Conservation (phyloP, 1,139 yeast species). For the Lipomyces yarrowii region DNA sequence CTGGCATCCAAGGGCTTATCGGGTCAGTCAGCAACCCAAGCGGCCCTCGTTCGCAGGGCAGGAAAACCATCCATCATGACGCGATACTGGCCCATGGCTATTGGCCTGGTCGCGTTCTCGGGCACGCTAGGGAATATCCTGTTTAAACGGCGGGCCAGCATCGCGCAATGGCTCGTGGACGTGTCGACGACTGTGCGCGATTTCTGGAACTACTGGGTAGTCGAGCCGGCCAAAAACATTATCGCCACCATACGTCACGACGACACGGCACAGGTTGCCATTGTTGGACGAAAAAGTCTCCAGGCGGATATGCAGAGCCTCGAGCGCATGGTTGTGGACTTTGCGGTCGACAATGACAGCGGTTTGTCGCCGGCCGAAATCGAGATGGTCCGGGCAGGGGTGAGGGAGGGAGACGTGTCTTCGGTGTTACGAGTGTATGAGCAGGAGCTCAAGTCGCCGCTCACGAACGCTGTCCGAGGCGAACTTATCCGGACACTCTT, state of each 20-base stretch:
- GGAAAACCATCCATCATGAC: constrained; percentile 54
- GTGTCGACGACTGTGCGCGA: constrained; percentile 54
- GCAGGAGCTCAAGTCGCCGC: constrained; percentile 68
- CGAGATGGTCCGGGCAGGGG: constrained; percentile 42
- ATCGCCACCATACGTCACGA: constrained; percentile 82
- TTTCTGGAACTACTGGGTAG: constrained; percentile 79
- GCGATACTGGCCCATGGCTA: constrained; percentile 69
- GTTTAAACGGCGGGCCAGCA: constrained; percentile 40
- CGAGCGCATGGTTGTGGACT: constrained; percentile 85
- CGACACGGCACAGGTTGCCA: constrained; percentile 66
- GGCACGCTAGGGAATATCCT: constrained; percentile 27
- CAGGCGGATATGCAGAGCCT: constrained; percentile 76
- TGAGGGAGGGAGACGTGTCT: constrained; percentile 70
- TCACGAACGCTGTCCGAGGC: constrained; percentile 65
- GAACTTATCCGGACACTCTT: constrained; percentile 72
- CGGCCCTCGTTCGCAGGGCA: constrained; percentile 29
- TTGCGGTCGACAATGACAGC: constrained; percentile 46
- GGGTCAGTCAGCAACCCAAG: constrained; percentile 15
- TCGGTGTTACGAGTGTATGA: constrained; percentile 81
- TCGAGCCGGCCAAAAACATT: constrained; percentile 74
- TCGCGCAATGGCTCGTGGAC: constrained; percentile 56
- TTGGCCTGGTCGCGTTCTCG: constrained; percentile 44
- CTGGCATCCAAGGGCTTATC: constrained; percentile 25
- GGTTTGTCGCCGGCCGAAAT: constrained; percentile 34
- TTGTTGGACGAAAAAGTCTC: constrained; percentile 78